phyloP scores from a whole-genome alignment of 371 early-diverging fungal genomes.

The Mucor mucedo region DNA sequence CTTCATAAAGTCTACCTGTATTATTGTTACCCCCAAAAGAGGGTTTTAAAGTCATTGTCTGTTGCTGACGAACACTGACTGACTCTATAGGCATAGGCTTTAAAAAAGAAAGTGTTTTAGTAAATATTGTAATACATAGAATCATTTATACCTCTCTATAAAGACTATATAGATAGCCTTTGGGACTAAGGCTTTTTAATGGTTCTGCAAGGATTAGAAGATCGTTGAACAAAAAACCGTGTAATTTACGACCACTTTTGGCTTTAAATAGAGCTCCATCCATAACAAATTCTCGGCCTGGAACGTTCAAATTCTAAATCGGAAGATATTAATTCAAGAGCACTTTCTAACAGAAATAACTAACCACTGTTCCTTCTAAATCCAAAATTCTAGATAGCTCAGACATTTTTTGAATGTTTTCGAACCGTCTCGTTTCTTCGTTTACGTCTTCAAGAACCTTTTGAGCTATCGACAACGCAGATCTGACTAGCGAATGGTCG shows the following conservation, averaged over 20 bases:
- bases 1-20: constrained; percentile 2
- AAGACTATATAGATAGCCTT: constrained; percentile 55
- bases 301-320: constrained; percentile 58
- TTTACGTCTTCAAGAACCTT: constrained; percentile 77
- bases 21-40: constrained; percentile 33
- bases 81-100: constrained; percentile 41
- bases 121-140: not conserved
- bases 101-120: not conserved
- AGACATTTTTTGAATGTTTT: constrained; percentile 74
- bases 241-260: constrained; percentile 83
- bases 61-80: constrained; percentile 37
- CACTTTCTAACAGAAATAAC: not conserved
- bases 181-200: constrained; percentile 40
- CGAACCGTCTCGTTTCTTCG: constrained; percentile 75
- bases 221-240: constrained; percentile 89
- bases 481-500: constrained; percentile 74
- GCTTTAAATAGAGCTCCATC: constrained; percentile 85
- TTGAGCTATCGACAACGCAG: constrained; percentile 75
- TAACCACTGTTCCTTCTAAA: constrained; percentile 65
- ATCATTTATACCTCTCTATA: constrained; percentile 62
- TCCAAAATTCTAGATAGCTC: constrained; percentile 75
- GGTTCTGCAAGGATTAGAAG: constrained; percentile 73
- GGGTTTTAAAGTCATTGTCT: constrained; percentile 35
- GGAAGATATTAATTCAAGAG: too few species aligned
- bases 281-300: constrained; percentile 75